Evolutionary conservation across 257 asterid species (phyloP).

Genomic region (Penstemon eatonii): DNA sequence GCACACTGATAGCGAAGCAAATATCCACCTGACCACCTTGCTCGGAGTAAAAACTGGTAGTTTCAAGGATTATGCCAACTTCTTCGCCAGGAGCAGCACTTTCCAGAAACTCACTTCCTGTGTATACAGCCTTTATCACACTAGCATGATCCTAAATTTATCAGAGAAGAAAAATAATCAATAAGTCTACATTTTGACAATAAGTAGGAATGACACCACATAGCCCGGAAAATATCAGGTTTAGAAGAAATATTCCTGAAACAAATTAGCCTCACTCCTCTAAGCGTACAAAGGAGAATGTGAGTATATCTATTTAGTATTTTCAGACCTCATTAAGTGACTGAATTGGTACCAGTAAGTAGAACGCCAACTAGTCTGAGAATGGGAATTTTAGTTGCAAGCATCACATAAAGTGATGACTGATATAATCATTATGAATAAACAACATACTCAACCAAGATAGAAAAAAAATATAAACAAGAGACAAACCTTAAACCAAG

Average conservation of each 20-base stretch:
- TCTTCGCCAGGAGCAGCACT: constrained; percentile 65
- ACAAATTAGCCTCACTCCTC: neutral
- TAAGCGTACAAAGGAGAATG: neutral
- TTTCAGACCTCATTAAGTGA: neutral
- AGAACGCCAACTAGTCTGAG: neutral
- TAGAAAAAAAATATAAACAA: neutral
- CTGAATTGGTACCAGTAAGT: neutral
- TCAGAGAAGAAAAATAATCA: constrained; percentile 23
- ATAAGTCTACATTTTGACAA: constrained; percentile 1
- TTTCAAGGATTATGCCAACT: constrained; percentile 83
- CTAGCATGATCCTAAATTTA: constrained; percentile 71
- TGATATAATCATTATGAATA: neutral
- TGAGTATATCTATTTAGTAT: neutral
- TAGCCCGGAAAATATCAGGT: constrained; percentile 6
- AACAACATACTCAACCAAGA: constrained; percentile 15
- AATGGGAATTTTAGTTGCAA: neutral
- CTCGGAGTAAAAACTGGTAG: constrained; percentile 93
- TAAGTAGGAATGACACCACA: neutral
- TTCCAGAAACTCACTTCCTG: constrained; percentile 73
- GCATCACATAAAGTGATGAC: neutral
- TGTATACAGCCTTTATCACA: constrained; percentile 81
- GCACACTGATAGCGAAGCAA: constrained; percentile 6
- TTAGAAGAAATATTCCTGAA: constrained; percentile 14
- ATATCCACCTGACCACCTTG: constrained; percentile 98
- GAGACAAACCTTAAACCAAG: constrained; percentile 78